These are phyloP conservation scores for Globisporangium polare DNA, from an alignment of 352 stramenopile genomes.

Conservation along the genomic window DNA sequence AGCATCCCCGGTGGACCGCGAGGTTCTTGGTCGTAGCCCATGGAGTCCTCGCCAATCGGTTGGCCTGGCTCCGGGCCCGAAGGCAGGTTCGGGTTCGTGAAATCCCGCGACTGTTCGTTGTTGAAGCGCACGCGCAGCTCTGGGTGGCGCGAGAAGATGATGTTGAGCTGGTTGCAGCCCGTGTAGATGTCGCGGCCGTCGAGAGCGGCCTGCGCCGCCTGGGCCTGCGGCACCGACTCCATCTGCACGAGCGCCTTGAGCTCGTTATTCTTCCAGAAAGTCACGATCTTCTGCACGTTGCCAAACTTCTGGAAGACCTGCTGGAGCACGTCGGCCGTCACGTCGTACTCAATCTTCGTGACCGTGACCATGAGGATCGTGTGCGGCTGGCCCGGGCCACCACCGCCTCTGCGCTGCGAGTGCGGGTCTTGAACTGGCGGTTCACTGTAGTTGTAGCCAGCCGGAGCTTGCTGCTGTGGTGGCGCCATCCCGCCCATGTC, in stretches of 20 bases:
- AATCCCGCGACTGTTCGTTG: constrained; percentile 69
- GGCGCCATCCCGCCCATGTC: not conserved
- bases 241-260: constrained; percentile 83
- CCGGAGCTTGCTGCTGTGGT: constrained; percentile 1
- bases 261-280: constrained; percentile 79
- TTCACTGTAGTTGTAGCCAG: constrained; percentile 8
- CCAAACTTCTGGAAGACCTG: constrained; percentile 86
- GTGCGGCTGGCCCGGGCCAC: constrained; percentile 39
- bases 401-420: constrained; percentile 21
- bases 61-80: constrained; percentile 19
- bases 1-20: constrained; percentile 7
- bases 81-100: constrained; percentile 71
- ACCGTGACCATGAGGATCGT: constrained; percentile 79
- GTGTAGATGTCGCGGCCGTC: constrained; percentile 85
- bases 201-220: constrained; percentile 61
- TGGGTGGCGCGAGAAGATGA: constrained; percentile 69
- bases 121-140: constrained; percentile 77
- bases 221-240: constrained; percentile 67
- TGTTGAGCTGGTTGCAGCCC: constrained; percentile 77
- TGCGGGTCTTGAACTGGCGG: constrained; percentile 7
- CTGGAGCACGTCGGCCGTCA: constrained; percentile 77
- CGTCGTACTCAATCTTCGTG: constrained; percentile 81
- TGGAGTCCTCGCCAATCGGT: not conserved
- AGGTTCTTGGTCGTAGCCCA: constrained; percentile 17
- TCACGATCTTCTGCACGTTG: constrained; percentile 79